A percentile compares a stretch with the other conserved stretches of the same genome.
phyloP scores from a whole-genome alignment of 2,329 filamentous ascomycete genomes.

The Alternaria sp. region DNA sequence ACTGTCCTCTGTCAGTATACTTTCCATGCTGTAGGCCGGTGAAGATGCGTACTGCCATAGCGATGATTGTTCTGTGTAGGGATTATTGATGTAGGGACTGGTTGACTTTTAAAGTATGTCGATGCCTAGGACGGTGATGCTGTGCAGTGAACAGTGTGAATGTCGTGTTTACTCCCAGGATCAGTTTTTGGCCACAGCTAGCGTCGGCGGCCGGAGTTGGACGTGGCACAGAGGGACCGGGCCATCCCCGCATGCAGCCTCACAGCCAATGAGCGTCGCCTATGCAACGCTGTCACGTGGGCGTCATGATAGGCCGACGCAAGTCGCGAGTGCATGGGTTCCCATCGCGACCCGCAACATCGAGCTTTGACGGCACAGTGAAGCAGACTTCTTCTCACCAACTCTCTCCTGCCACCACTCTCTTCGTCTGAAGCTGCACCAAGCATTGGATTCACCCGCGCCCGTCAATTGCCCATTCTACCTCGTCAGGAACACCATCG shows the following conservation, averaged over 20 bases:
- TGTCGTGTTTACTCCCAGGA: constrained; percentile 22
- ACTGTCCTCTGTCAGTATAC: constrained; percentile 6
- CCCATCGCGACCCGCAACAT: constrained; percentile 3
- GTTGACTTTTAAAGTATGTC: neutral
- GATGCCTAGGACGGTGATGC: constrained; percentile 2
- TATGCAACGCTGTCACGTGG: constrained; percentile 31
- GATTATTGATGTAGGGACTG: constrained; percentile 9
- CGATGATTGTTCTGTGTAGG: constrained; percentile 19
- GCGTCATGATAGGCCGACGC: constrained; percentile 30
- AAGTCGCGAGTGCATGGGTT: constrained; percentile 10
- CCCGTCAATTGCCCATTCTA: constrained; percentile 14
- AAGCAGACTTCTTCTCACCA: neutral
- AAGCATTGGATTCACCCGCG: neutral
- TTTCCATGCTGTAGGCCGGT: neutral
- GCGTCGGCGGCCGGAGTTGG: constrained; percentile 14
- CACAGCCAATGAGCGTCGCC: constrained; percentile 3
- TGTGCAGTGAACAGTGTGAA: constrained; percentile 4
- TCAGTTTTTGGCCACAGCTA: constrained; percentile 22
- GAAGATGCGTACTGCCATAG: constrained; percentile 37
- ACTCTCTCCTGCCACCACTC: neutral
- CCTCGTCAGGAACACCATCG: neutral
- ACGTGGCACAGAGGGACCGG: neutral
- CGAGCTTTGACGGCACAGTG: constrained; percentile 4
- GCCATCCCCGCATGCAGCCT: neutral
- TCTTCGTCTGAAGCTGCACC: constrained; percentile 15